Evolutionary conservation across 73 alveolate species (phyloP), one percentile per base, ranked within the genome.

Genomic region (Diophrys sp.): DNA sequence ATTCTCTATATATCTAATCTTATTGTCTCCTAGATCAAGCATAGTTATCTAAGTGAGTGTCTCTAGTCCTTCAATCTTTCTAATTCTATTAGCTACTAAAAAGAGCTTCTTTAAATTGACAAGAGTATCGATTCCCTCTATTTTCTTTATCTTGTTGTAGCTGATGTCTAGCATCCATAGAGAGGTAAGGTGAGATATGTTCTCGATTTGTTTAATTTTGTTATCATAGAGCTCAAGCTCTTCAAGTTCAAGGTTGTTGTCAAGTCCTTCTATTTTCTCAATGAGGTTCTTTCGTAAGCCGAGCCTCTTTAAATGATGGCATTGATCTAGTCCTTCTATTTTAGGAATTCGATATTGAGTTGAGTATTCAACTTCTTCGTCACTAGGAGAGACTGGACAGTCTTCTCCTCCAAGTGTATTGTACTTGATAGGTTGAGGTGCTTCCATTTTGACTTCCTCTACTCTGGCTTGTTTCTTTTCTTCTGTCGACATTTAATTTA

Each of bases 171-270:
- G 93, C 33, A 93, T 80, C 30, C 88, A 92, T 33, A 95, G 90
- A 73, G 93, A 89, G 29, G 82, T 90, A 54, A 95, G 88, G 68
- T 84, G 92, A 69, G 89, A 80, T 31, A 95, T 76, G 14, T 94
- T 94, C 84, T 96, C 99, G 68, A 96, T 96, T 74, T 89, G 88
- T 67, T 83, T 91, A 56, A 96, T 73, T 90, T 94, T 94, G 85
- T 96, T 96, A 78, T 96, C 99, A 84, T 96, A 96, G 29, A 96
- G 86, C 73, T 96, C 99, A 33, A 96, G 88, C 75, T 96, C 98
- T 44, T 56, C 78, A 71, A 96, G 93, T 62, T 76, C 78, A 25
- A 91, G 78, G 73, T 91, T 87, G 70, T 93, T 89, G 23, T 91
- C 91, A 1, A 96, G 83, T 33, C 98, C 98, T 83, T 95, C 98